These are phyloP conservation scores for Creolimax fragrantissima DNA, from an alignment of 78 protist genomes.

Conservation along the genomic window DNA sequence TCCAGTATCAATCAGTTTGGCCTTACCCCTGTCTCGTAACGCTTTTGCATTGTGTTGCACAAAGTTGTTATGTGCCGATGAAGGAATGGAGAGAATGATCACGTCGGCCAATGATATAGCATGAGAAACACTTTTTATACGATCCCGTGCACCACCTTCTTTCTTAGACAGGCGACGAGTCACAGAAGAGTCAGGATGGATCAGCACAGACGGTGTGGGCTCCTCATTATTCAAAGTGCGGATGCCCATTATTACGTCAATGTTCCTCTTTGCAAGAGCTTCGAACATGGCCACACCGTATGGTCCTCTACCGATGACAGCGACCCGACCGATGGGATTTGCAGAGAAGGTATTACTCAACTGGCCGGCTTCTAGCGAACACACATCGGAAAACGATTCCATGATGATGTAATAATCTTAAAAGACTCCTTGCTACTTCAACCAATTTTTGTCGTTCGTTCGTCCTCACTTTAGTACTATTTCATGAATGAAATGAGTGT, in stretches of 20 bases:
- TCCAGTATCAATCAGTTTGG: neutral
- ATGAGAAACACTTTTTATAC: neutral
- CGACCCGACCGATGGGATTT: neutral
- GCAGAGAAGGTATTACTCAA: no score
- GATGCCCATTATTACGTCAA: neutral
- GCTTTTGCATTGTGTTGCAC: neutral
- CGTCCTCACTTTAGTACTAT: neutral
- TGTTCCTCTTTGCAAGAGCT: neutral
- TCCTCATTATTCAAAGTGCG: neutral
- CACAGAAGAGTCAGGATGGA: neutral
- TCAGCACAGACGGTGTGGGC: neutral
- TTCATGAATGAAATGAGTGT: neutral
- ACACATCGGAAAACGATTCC: no score
- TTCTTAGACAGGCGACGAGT: neutral
- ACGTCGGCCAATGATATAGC: neutral
- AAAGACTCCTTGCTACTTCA: neutral
- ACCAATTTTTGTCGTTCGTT: neutral
- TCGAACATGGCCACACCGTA: neutral
- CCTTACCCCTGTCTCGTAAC: neutral
- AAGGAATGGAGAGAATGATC: neutral
- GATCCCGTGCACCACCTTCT: neutral
- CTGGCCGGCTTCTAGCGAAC: no score
- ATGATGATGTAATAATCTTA: neutral
- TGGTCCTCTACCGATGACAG: neutral
- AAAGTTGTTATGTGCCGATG: neutral